These are phyloP conservation scores for Raphanus raphanistrum DNA, from an alignment of 345 rosid species.

Conservation along the genomic window DNA sequence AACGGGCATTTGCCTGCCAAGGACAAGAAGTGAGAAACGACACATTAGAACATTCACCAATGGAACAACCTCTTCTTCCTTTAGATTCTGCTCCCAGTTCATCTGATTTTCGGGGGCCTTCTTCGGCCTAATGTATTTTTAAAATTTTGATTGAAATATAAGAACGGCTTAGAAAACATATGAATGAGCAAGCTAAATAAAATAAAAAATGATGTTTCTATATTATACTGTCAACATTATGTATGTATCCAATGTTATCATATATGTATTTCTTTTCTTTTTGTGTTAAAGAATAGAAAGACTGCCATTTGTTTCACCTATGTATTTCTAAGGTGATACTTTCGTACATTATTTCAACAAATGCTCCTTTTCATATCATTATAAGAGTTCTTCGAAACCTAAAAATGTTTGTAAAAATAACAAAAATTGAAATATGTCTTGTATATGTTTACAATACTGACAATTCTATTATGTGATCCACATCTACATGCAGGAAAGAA, in stretches of 20 bases:
- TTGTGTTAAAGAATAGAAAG: too few species aligned
- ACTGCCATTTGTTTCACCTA: too few species aligned
- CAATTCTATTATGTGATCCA: not conserved
- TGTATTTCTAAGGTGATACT: not conserved
- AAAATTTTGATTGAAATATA: not conserved
- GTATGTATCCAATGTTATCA: not conserved
- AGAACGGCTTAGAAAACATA: not conserved
- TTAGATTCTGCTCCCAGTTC: constrained; percentile 12
- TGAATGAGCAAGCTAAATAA: not conserved
- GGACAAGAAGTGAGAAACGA: not conserved
- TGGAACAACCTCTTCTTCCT: not conserved
- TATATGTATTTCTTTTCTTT: too few species aligned
- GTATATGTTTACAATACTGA: not conserved
- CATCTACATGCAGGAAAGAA: not conserved
- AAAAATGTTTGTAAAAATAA: not conserved
- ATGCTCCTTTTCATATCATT: not conserved
- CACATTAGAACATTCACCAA: constrained; percentile 1
- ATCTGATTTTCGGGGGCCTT: not conserved
- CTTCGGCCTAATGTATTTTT: not conserved
- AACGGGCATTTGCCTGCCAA: not conserved
- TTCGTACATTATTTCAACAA: not conserved
- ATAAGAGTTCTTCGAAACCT: not conserved
- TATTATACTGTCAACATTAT: not conserved
- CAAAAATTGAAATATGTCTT: not conserved
- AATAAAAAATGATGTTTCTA: not conserved